Percentiles rank a stretch among this genome's conserved stretches.
phyloP scores from a whole-genome alignment of 2,329 filamentous ascomycete genomes.

The Thermothelomyces thermophilus region DNA sequence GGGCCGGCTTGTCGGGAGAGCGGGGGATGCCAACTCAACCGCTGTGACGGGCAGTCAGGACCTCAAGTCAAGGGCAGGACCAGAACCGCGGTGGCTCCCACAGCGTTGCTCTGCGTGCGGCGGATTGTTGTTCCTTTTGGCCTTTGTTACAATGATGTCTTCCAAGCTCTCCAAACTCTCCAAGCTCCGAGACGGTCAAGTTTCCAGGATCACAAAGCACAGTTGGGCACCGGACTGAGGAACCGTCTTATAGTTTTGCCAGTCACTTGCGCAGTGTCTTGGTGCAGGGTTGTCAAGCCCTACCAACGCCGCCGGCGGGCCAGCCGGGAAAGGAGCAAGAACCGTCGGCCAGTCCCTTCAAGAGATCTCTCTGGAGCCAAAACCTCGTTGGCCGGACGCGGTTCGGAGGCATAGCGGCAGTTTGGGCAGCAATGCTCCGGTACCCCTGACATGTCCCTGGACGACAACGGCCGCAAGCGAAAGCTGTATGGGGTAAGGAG shows the following conservation, averaged over 20 bases:
- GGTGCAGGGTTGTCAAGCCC: conserved; percentile 14
- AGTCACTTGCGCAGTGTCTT: conserved; percentile 12
- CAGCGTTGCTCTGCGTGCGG: too few relatives aligned
- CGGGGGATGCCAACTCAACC: conserved; percentile 4
- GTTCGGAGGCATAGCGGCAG: conserved; percentile 29
- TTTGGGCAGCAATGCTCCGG: conserved; percentile 39
- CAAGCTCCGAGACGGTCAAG: too few relatives aligned
- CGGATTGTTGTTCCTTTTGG: too few relatives aligned
- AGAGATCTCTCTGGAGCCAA: conserved; percentile 20
- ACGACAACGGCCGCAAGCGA: conserved; percentile 24
- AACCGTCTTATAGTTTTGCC: conserved; percentile 23
- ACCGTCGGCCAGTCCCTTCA: conserved; percentile 12
- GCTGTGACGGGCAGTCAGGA: conserved; percentile 12
- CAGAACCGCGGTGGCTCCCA: conserved; percentile 1
- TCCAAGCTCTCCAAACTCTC: too few relatives aligned
- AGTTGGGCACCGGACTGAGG: conserved; percentile 15
- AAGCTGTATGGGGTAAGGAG: not conserved
- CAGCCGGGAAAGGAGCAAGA: conserved; percentile 23
- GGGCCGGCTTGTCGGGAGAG: conserved; percentile 10
- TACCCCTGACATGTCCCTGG: conserved; percentile 28
- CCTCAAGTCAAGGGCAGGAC: conserved; percentile 1
- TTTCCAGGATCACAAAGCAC: too few relatives aligned
- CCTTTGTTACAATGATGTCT: too few relatives aligned
- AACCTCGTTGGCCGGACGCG: conserved; percentile 29
- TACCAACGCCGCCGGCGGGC: conserved; percentile 14